Evolutionary conservation across 768 basidiomycete genomes (phyloP).

Genomic region (Tremella fuciformis): DNA sequence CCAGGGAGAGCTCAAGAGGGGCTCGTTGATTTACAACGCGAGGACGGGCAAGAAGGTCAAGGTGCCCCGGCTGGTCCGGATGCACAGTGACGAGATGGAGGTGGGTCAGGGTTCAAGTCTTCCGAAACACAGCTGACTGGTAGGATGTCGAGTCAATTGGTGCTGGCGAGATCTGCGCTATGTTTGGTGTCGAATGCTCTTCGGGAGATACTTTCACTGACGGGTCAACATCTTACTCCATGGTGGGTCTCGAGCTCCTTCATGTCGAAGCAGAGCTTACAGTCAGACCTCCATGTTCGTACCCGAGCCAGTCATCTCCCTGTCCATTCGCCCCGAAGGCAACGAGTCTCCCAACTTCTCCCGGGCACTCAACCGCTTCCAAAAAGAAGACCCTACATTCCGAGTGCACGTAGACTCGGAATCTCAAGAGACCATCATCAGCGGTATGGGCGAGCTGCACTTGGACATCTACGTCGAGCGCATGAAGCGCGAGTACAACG

Average conservation of each 20-base stretch:
- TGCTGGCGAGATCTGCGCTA: slow-evolving; percentile 98
- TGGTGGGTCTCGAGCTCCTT: slow-evolving; percentile 61
- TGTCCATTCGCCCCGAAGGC: slow-evolving; percentile 86
- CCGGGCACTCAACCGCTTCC: slow-evolving; percentile 92
- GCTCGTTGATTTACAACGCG: slow-evolving; percentile 81
- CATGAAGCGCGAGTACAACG: slow-evolving; percentile 96
- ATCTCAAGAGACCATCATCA: slow-evolving; percentile 98
- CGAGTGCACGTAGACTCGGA: slow-evolving; percentile 91
- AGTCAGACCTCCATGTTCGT: slow-evolving; percentile 93
- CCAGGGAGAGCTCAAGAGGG: slow-evolving; percentile 86
- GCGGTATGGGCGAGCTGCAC: slow-evolving; percentile 98
- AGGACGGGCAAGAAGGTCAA: slow-evolving; percentile 96
- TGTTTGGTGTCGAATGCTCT: slow-evolving; percentile 97
- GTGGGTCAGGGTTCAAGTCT: slow-evolving; percentile 53
- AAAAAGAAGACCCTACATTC: slow-evolving; percentile 99
- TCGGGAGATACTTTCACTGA: slow-evolving; percentile 98
- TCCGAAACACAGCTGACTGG: slow-evolving; percentile 10
- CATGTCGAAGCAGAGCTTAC: slow-evolving; percentile 6
- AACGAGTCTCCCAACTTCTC: slow-evolving; percentile 95
- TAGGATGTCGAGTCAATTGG: slow-evolving; percentile 90
- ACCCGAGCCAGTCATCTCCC: slow-evolving; percentile 95
- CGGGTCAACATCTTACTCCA: slow-evolving; percentile 80
- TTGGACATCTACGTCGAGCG: slow-evolving; percentile 99
- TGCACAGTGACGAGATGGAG: slow-evolving; percentile 99
- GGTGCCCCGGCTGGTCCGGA: slow-evolving; percentile 88